These are phyloP conservation scores for Naganishia vaughanmartiniae DNA, from an alignment of 768 basidiomycete genomes.

Conservation along the genomic window DNA sequence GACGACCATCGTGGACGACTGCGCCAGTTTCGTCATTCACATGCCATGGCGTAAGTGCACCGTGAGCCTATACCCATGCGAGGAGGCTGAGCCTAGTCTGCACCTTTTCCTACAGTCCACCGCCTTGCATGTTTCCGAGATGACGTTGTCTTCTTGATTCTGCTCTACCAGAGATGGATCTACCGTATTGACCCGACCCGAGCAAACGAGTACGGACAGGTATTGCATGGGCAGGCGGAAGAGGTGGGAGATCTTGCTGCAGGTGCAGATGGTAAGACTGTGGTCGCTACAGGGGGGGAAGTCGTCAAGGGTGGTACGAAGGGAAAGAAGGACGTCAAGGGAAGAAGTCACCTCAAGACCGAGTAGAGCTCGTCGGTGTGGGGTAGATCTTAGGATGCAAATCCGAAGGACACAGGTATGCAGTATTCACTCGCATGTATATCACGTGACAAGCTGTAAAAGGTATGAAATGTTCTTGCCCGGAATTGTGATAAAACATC, in stretches of 20 bases:
- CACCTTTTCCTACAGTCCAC: constrained; percentile 21
- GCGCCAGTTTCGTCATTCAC: constrained; percentile 60
- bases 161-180: constrained; percentile 96
- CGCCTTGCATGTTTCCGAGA: constrained; percentile 64
- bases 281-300: not conserved
- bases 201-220: constrained; percentile 94
- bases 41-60: constrained; percentile 30
- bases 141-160: constrained; percentile 61
- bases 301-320: constrained; percentile 4
- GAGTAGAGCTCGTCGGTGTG: not conserved
- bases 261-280: not conserved
- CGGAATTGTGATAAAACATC: too few species aligned
- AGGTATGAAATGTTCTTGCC: too few species aligned
- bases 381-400: too few species aligned
- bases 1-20: constrained; percentile 71
- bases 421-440: too few species aligned
- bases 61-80: not conserved
- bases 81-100: not conserved
- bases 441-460: too few species aligned
- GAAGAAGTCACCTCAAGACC: constrained; percentile 19
- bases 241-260: constrained; percentile 1
- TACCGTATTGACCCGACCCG: constrained; percentile 93
- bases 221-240: constrained; percentile 45
- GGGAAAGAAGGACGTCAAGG: constrained; percentile 19
- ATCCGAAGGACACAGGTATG: too few species aligned